phyloP scores from a whole-genome alignment of 805 yeast species.

The Suhomyces sp. region DNA sequence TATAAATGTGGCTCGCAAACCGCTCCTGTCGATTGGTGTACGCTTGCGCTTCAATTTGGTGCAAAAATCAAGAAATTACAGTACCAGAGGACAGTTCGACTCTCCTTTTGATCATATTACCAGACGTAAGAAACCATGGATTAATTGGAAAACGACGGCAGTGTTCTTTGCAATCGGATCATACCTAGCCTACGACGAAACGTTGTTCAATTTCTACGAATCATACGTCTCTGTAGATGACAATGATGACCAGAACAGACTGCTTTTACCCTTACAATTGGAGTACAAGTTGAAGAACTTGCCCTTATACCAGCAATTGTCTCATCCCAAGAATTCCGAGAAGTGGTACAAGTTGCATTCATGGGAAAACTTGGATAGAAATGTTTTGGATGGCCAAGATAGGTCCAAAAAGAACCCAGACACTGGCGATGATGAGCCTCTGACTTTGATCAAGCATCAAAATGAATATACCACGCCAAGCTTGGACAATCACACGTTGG shows the following conservation, averaged over 20 bases:
- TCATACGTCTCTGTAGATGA: slow-evolving; percentile 22
- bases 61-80: slow-evolving; percentile 18
- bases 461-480: slow-evolving; percentile 18
- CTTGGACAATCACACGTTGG: slow-evolving; percentile 46
- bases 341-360: slow-evolving; percentile 45
- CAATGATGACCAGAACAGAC: slow-evolving; percentile 19
- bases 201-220: slow-evolving; percentile 31
- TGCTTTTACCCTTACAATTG: slow-evolving; percentile 36
- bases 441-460: slow-evolving; percentile 12
- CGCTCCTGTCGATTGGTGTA: neutral
- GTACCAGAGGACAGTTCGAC: slow-evolving; percentile 28
- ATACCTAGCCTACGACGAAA: slow-evolving; percentile 31
- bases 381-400: slow-evolving; percentile 28
- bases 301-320: slow-evolving; percentile 51
- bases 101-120: slow-evolving; percentile 34
- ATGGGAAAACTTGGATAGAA: slow-evolving; percentile 45
- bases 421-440: neutral
- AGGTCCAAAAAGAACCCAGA: slow-evolving; percentile 4
- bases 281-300: slow-evolving; percentile 49
- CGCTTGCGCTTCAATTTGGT: neutral
- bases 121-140: slow-evolving; percentile 21
- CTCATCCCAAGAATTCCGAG: slow-evolving; percentile 43
- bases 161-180: slow-evolving; percentile 33
- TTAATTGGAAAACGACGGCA: slow-evolving; percentile 31
- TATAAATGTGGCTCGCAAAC: neutral